Base-by-base conservation (phyloP, 2,329 filamentous ascomycete species). In the Pezicula neosporulosa region DNA sequence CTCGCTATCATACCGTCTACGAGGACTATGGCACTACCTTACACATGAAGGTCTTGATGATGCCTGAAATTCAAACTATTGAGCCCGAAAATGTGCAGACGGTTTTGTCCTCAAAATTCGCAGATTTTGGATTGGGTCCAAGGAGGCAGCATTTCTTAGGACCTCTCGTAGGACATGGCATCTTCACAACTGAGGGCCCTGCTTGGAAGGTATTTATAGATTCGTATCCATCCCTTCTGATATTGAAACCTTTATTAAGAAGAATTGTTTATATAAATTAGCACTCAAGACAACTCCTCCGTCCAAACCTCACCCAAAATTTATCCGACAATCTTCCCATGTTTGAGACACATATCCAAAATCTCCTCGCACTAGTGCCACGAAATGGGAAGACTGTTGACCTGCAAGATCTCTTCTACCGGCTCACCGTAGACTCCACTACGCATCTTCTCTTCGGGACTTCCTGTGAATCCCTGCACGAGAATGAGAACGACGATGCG, bases 301-400 rank as follows among this genome's bases (percentile, higher is more conserved):
- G 77, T 4, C 79, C 78, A 0, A 71, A 75, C 56, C 80, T 80
- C 52, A 69, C 74, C 24, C 66, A 75, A 3, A 72, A 77, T 53
- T 74, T 78, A 63, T 70, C 78, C 39, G 82, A 83, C 35, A 86
- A 91, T 63, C 72, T 91, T 21, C 74, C 82, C 33, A 81, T 84
- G 50, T 83, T 89, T 56, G 86, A 90, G 63, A 72, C 75, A 19
- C 86, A 91, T 64, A 39, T 47, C 21, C 27, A 38, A 16, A 16
- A 37, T 28, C 45, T 47, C 45, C 30, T 47, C 28, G 16, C 28
- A 36, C 30, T 47, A 18, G 21, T 39, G 13, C 30, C 30, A 15
- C 45, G 30, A n/a, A 28, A 47, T 36, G 45, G 45, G 19, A 10
- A 18, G 3, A 47, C 45, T 15, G 75, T 87, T 6, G 82, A 88